These are phyloP conservation scores for Primulina tabacum DNA, from an alignment of 257 asterid genomes.

Conservation along the genomic window DNA sequence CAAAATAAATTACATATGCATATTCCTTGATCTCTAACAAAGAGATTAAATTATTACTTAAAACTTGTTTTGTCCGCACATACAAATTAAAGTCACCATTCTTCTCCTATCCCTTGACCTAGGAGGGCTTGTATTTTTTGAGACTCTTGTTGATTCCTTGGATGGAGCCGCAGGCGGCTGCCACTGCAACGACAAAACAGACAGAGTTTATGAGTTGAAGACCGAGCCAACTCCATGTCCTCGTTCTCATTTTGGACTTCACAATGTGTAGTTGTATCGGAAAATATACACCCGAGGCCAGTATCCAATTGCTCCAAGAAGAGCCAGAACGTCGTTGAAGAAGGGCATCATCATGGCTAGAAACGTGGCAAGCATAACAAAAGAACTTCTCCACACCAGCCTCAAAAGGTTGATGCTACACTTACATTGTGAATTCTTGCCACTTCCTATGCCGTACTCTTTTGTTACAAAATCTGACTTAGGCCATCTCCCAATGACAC, in stretches of 20 bases:
- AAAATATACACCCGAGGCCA: constrained; percentile 56
- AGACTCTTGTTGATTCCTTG: constrained; percentile 42
- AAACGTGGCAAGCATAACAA: constrained; percentile 40
- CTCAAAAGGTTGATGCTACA: constrained; percentile 41
- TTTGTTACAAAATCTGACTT: constrained; percentile 31
- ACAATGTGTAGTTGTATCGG: constrained; percentile 52
- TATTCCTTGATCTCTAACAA: no score
- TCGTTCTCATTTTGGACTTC: constrained; percentile 30
- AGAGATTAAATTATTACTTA: no score
- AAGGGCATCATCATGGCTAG: constrained; percentile 51
- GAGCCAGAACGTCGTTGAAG: constrained; percentile 50
- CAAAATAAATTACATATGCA: no score
- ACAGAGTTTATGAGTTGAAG: constrained; percentile 41
- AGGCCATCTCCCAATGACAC: constrained; percentile 40
- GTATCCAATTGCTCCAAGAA: constrained; percentile 52
- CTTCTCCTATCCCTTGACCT: constrained; percentile 26
- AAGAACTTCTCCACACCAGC: constrained; percentile 46
- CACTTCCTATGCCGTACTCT: constrained; percentile 33
- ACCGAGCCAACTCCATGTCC: constrained; percentile 41
- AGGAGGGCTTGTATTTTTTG: constrained; percentile 36
- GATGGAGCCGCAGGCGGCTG: constrained; percentile 57
- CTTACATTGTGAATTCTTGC: constrained; percentile 15
- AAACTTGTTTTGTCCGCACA: no score
- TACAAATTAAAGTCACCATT: neutral
- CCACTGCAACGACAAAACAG: constrained; percentile 48